A percentile compares a stretch with the other conserved stretches of the same genome.
Evolutionary conservation across 2,329 filamentous ascomycete species (phyloP).

Genomic region (Alternaria gansuensis): DNA sequence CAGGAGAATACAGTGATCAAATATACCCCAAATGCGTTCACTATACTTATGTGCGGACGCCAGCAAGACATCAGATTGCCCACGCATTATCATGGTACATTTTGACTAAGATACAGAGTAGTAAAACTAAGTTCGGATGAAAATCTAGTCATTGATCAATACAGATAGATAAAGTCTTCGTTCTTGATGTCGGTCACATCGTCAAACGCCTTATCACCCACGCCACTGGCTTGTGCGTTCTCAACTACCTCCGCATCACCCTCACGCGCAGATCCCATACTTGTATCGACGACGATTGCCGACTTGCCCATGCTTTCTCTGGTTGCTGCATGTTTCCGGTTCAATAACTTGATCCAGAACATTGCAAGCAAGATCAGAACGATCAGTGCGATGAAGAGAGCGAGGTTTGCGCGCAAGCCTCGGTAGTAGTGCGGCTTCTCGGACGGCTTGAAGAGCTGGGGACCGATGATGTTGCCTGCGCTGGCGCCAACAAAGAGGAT

Average conservation of each 20-base stretch:
- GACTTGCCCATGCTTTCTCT: conserved; percentile 68
- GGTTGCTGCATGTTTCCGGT: conserved; percentile 63
- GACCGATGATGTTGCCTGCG: conserved; percentile 72
- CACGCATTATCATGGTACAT: neutral
- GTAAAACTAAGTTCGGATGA: neutral
- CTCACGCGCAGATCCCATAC: conserved; percentile 63
- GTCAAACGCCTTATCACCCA: conserved; percentile 62
- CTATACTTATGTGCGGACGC: neutral
- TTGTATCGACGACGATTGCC: conserved; percentile 66
- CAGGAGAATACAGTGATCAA: neutral
- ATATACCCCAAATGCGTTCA: neutral
- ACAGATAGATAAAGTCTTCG: conserved; percentile 71
- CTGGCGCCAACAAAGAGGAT: conserved; percentile 72
- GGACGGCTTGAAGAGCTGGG: conserved; percentile 68
- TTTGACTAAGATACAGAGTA: neutral
- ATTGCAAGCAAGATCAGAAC: conserved; percentile 59
- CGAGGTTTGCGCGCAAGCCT: conserved; percentile 68
- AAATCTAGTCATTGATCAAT: neutral
- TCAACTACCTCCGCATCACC: conserved; percentile 44
- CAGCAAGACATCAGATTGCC: neutral
- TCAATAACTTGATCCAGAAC: conserved; percentile 63
- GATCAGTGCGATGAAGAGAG: conserved; percentile 68
- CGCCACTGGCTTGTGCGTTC: conserved; percentile 35
- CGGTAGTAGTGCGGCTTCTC: conserved; percentile 67
- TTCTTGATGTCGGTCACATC: conserved; percentile 70